Evolutionary conservation across 768 basidiomycete genomes (phyloP).

Genomic region (Collybia mongolica): DNA sequence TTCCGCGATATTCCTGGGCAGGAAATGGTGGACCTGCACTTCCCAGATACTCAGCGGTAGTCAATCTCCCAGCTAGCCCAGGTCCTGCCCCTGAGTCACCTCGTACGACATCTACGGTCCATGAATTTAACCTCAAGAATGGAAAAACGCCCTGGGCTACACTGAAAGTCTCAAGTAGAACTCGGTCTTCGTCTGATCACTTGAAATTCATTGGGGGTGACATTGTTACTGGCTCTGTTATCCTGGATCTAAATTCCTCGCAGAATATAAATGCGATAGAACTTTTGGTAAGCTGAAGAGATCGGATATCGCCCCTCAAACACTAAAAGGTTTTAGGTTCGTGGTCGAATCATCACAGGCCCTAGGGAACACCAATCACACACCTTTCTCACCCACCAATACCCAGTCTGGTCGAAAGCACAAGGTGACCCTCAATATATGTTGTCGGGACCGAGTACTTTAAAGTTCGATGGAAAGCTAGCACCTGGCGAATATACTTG

Average conservation of each 20-base stretch:
- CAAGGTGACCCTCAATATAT: conserved; percentile 26
- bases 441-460: conserved; percentile 6
- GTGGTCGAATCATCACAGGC: conserved; percentile 27
- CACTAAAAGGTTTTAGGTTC: conserved; percentile 17
- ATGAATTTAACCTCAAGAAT: neutral
- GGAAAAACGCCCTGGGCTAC: conserved; percentile 20
- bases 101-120: no score
- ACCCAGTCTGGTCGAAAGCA: conserved; percentile 30
- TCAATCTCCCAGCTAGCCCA: no score
- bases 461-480: conserved; percentile 13
- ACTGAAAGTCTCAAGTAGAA: conserved; percentile 21
- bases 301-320: neutral
- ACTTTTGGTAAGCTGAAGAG: conserved; percentile 18
- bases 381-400: conserved; percentile 27
- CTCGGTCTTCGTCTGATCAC: conserved; percentile 16
- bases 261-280: conserved; percentile 26
- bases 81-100: no score
- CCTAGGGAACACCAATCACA: conserved; percentile 23
- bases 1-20: no score
- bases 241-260: conserved; percentile 25
- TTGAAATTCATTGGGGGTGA: conserved; percentile 23
- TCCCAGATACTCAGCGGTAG: no score
- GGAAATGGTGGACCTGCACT: no score
- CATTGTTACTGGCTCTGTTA: conserved; percentile 24
- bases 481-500: conserved; percentile 31